Evolutionary conservation across 2,329 filamentous ascomycete genomes (phyloP).

Genomic region (Blastomyces gilchristii): DNA sequence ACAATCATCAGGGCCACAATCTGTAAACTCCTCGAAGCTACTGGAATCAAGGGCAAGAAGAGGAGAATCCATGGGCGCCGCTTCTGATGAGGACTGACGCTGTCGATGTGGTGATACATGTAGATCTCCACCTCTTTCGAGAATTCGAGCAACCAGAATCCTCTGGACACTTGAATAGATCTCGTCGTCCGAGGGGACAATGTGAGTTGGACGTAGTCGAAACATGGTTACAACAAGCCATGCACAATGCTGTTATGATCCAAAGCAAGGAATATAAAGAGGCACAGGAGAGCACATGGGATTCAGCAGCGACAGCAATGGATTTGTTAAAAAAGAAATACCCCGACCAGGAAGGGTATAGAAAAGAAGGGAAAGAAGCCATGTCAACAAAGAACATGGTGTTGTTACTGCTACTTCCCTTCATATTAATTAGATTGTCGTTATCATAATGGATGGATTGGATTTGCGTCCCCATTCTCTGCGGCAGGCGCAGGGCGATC

Average conservation of each 20-base stretch:
- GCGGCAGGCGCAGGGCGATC: background rate
- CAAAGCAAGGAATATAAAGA: background rate
- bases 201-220: conserved; percentile 16
- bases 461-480: too few species aligned
- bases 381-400: background rate
- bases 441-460: background rate
- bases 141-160: conserved; percentile 6
- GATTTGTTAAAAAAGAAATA: background rate
- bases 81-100: conserved; percentile 8
- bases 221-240: conserved; percentile 12
- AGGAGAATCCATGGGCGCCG: background rate
- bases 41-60: background rate
- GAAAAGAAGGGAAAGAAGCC: background rate
- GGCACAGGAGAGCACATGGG: too few species aligned
- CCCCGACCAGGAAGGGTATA: background rate
- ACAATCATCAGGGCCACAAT: background rate
- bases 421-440: background rate
- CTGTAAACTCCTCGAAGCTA: background rate
- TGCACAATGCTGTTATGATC: background rate
- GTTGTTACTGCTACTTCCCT: background rate
- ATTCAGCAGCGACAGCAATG: background rate
- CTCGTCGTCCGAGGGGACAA: conserved; percentile 15
- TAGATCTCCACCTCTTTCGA: background rate
- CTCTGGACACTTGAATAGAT: conserved; percentile 8
- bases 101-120: background rate